phyloP scores from a whole-genome alignment of 1,284 basidiomycete species.

The Grifola frondosa region DNA sequence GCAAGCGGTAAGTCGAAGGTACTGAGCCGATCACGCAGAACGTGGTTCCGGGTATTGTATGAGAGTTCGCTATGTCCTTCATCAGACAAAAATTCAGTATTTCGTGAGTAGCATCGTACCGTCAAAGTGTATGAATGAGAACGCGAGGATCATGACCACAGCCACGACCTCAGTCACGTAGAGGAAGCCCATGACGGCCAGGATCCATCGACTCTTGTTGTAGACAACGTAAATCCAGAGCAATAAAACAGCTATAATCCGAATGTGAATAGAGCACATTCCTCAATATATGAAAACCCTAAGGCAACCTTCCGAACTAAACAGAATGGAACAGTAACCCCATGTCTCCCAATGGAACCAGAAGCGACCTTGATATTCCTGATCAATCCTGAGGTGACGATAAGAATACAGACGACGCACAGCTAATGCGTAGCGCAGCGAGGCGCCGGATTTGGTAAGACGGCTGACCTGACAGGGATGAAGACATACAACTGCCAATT shows the following conservation, averaged over 20 bases:
- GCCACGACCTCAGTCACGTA: slow-evolving; percentile 17
- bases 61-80: slow-evolving; percentile 11
- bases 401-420: slow-evolving; percentile 1
- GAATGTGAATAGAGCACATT: neutral
- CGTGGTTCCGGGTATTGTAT: slow-evolving; percentile 12
- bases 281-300: neutral
- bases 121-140: slow-evolving; percentile 16
- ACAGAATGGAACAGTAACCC: slow-evolving; percentile 24
- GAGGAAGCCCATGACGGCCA: slow-evolving; percentile 13
- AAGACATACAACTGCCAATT: neutral
- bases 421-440: slow-evolving; percentile 3
- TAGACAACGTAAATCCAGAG: slow-evolving; percentile 30
- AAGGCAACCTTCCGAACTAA: slow-evolving; percentile 29
- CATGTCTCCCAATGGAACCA: slow-evolving; percentile 30
- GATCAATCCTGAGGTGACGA: neutral
- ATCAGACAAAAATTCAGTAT: neutral
- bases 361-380: slow-evolving; percentile 25
- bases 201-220: slow-evolving; percentile 22
- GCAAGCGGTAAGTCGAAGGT: slow-evolving; percentile 16
- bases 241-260: slow-evolving; percentile 20
- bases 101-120: slow-evolving; percentile 6
- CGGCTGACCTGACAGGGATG: no score
- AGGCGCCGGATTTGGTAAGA: no score
- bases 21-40: slow-evolving; percentile 21
- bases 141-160: slow-evolving; percentile 18